Evolutionary conservation across 192 early-diverging fungal species (phyloP).

Genomic region (Umbelopsis ramanniana): DNA sequence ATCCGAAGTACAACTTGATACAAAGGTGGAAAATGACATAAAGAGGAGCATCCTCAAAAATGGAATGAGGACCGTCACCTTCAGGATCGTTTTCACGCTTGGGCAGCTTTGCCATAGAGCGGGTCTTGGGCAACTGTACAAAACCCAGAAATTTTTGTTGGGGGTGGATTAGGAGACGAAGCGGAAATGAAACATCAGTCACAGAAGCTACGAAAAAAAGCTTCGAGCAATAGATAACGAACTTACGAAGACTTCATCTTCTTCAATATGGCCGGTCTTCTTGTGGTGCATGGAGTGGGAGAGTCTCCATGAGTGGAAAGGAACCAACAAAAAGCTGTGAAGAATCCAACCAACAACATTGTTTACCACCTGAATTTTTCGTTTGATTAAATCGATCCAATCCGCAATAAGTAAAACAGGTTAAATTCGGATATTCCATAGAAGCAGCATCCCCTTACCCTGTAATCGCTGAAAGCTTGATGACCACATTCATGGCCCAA

Average conservation of each 20-base stretch:
- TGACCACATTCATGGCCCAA: conserved; percentile 88
- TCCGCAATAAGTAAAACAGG: conserved; percentile 37
- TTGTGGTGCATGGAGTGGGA: conserved; percentile 95
- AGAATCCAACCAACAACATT: conserved; percentile 88
- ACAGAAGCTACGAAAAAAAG: not conserved
- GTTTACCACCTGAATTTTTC: conserved; percentile 61
- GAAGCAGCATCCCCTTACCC: not conserved
- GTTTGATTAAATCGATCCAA: not conserved
- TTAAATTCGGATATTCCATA: conserved; percentile 29
- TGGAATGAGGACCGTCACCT: conserved; percentile 37
- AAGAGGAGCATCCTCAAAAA: conserved; percentile 79
- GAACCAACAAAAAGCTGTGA: conserved; percentile 89
- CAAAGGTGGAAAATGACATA: conserved; percentile 65
- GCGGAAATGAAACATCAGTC: not conserved
- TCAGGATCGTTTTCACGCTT: conserved; percentile 42
- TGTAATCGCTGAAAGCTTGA: conserved; percentile 76
- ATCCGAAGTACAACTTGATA: conserved; percentile 79
- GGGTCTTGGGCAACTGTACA: conserved; percentile 45
- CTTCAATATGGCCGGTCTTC: conserved; percentile 83
- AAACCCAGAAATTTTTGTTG: conserved; percentile 56
- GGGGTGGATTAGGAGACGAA: too few species aligned
- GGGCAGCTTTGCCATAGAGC: conserved; percentile 58
- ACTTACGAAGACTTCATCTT: conserved; percentile 86
- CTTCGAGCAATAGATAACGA: not conserved
- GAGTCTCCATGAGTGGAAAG: conserved; percentile 92